A percentile compares a stretch with the other conserved stretches of the same genome.
phyloP scores from a whole-genome alignment of 176 grass and related monocot species.

The Zoysia japonica region DNA sequence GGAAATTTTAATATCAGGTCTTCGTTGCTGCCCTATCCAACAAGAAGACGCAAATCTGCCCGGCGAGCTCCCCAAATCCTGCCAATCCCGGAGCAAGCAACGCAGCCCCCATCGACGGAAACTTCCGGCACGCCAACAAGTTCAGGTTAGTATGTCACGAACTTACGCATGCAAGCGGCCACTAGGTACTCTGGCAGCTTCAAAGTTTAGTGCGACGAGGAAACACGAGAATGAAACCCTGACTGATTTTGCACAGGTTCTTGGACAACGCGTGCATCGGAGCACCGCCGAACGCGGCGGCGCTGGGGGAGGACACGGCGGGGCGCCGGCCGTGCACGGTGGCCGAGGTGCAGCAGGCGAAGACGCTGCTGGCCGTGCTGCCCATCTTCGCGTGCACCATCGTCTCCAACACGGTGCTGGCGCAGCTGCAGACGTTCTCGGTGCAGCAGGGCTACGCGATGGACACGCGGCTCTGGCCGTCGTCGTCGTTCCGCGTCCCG shows the following conservation, averaged over 20 bases:
- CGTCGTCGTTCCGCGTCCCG: not conserved
- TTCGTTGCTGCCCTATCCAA: not conserved
- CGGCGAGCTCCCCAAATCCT: not conserved
- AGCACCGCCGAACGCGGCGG: not conserved
- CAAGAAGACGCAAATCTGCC: not conserved
- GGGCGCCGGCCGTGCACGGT: constrained; percentile 64
- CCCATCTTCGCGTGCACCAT: constrained; percentile 99
- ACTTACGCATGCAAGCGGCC: not conserved
- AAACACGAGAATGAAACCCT: not conserved
- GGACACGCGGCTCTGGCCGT: constrained; percentile 44
- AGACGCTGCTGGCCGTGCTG: constrained; percentile 78
- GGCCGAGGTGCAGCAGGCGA: constrained; percentile 67
- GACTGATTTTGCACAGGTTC: not conserved
- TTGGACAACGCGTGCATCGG: not conserved
- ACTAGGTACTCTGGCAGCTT: not conserved
- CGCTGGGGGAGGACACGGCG: not conserved
- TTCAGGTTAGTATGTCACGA: not conserved
- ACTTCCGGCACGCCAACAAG: not conserved
- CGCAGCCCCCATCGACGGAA: not conserved
- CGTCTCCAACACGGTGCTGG: constrained; percentile 91
- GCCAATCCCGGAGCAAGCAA: not conserved
- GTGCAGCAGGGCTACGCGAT: constrained; percentile 90
- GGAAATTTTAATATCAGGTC: not conserved
- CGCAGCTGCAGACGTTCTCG: constrained; percentile 98
- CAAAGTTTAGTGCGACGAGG: not conserved